phyloP scores from a whole-genome alignment of 2,329 filamentous ascomycete species.

The Penicillium fuscoglaucum region DNA sequence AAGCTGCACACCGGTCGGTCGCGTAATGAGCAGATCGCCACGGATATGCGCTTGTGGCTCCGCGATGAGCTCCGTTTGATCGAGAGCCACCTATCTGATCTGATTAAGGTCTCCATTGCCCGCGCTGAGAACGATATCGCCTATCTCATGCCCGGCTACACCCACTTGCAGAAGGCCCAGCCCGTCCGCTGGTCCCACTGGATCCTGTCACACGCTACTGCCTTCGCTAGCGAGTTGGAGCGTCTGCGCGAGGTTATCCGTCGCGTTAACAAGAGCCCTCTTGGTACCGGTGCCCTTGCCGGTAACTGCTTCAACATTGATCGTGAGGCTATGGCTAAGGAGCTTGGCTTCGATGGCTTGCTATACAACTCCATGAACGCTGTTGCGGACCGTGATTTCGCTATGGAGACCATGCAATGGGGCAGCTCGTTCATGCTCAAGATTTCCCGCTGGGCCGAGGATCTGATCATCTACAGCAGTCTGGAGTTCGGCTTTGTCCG shows the following conservation, averaged over 20 bases:
- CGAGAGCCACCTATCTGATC: constrained; percentile 65
- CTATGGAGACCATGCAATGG: constrained; percentile 80
- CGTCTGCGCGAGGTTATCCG: constrained; percentile 70
- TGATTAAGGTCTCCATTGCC: constrained; percentile 67
- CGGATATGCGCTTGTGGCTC: constrained; percentile 88
- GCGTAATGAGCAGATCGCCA: constrained; percentile 87
- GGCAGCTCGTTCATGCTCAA: constrained; percentile 75
- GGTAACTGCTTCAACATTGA: constrained; percentile 83
- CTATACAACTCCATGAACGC: constrained; percentile 76
- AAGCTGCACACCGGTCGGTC: constrained; percentile 88
- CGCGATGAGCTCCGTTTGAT: constrained; percentile 71
- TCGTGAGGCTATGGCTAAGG: constrained; percentile 72
- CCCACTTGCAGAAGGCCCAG: constrained; percentile 79
- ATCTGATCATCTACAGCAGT: constrained; percentile 79
- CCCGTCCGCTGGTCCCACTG: constrained; percentile 81
- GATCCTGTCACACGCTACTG: constrained; percentile 72
- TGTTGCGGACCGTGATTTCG: constrained; percentile 77
- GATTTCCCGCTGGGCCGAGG: constrained; percentile 78
- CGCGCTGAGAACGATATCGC: constrained; percentile 75
- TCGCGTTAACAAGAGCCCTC: constrained; percentile 70
- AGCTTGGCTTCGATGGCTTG: constrained; percentile 75
- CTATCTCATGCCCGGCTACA: constrained; percentile 83
- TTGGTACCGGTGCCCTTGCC: constrained; percentile 75
- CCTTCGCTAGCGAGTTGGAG: constrained; percentile 73
- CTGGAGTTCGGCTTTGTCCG: constrained; percentile 74